Evolutionary conservation across 768 basidiomycete species (phyloP).

Genomic region (Peribolospora kevripleyi): DNA sequence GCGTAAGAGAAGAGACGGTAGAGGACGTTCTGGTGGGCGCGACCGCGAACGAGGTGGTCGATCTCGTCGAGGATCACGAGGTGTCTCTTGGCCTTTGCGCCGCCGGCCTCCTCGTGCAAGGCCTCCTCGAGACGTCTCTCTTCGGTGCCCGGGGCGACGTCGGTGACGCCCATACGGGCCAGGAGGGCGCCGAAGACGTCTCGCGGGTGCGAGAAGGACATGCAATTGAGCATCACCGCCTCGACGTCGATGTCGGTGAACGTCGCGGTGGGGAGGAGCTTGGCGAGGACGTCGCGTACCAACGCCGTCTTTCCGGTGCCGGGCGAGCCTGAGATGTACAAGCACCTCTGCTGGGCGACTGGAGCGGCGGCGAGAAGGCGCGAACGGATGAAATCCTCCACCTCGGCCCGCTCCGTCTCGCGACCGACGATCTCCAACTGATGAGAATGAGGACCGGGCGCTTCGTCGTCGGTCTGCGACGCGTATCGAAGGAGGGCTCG

Average conservation of each 20-base stretch:
- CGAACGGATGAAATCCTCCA: conserved; percentile 35
- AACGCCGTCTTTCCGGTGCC: conserved; percentile 83
- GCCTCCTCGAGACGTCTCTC: conserved; percentile 24
- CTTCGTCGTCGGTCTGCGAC: conserved; percentile 29
- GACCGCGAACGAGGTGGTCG: conserved; percentile 37
- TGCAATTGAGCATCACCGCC: conserved; percentile 47
- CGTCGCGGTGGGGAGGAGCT: conserved; percentile 14
- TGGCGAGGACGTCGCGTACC: conserved; percentile 35
- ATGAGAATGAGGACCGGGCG: conserved; percentile 8
- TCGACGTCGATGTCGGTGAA: conserved; percentile 21
- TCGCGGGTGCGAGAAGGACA: conserved; percentile 34
- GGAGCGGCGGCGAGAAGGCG: conserved; percentile 24
- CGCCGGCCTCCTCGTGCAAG: conserved; percentile 16
- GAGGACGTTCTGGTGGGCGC: conserved; percentile 24
- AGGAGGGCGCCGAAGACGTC: conserved; percentile 42
- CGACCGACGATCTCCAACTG: conserved; percentile 35
- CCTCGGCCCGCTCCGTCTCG: conserved; percentile 33
- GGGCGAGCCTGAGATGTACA: conserved; percentile 81
- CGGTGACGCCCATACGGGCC: conserved; percentile 27
- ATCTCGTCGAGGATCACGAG: conserved; percentile 56
- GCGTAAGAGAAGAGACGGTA: conserved; percentile 44
- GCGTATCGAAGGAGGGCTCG: conserved; percentile 49
- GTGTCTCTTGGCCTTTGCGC: conserved; percentile 12
- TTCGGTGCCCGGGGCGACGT: conserved; percentile 13
- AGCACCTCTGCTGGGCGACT: conserved; percentile 20